Evolutionary conservation across 306 rosid species (phyloP), one percentile per base, ranked within the genome.

Genomic region (Trifolium repens): DNA sequence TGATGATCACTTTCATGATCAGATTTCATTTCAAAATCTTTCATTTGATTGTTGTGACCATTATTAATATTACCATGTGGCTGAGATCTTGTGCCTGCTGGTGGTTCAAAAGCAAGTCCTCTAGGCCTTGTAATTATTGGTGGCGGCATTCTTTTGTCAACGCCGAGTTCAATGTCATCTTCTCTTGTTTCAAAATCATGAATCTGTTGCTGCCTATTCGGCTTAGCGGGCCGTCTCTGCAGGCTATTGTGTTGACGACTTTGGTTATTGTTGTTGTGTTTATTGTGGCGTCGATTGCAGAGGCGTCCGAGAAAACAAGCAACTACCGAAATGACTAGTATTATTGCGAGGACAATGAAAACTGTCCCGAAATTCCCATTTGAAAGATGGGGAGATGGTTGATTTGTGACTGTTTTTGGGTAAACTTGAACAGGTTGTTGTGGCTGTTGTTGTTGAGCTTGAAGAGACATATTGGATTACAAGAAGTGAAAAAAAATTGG

Each of bases 281-380:
- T 65, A n/a, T 67, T 59, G 61, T 54, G 12, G 16, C 88, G 89
- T 52, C 83, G 74, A 71, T 87, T 87, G 84, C 99, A 94, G 0
- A 94, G 88, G 54, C 96, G 66, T 1, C 97, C 92, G 3, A 94
- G 93, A 49, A 85, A 81, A 82, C 99, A 94, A 75, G 96, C 96
- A 40, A 90, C 55, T 2, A 83, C 84, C 3, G 99, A 92, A 46
- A 94, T 43, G 1, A 89, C 96, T 1, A 89, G 67, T 16, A 94
- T 89, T 9, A 92, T 86, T 11, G 96, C 93, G 16, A 94, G 83
- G 16, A 94, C 96, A 37, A 94, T 84, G 81, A 92, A 91, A 80
- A 92, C 99, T 4, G 96, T 60, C 72, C 96, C 99, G n/a, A 90
- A 94, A 0, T 91, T 86, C 30, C 96, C 97, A 60, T 83, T 83